phyloP scores from a whole-genome alignment of 306 rosid species.

The Rubus parviflorus region DNA sequence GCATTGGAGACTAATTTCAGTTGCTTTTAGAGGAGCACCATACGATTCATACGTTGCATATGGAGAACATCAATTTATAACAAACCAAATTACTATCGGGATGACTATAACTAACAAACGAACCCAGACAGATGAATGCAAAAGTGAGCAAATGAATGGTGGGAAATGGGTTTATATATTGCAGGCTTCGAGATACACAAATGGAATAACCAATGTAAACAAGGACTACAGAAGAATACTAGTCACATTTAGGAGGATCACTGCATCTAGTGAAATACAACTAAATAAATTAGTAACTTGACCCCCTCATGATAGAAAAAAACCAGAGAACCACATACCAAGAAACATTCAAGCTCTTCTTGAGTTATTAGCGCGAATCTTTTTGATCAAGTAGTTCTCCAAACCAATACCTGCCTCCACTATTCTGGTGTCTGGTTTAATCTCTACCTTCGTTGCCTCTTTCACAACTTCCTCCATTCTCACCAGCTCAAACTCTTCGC shows the following conservation, averaged over 20 bases:
- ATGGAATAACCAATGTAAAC: not conserved
- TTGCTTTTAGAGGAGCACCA: not conserved
- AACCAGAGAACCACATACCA: not conserved
- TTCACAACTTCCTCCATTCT: conserved; percentile 38
- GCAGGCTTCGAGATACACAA: not conserved
- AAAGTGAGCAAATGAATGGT: not conserved
- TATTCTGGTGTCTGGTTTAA: conserved; percentile 50
- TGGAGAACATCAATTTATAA: not conserved
- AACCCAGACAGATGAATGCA: not conserved
- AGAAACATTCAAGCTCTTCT: conserved; percentile 22
- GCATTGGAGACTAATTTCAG: not conserved
- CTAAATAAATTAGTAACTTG: not conserved
- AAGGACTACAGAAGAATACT: not conserved
- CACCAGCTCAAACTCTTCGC: conserved; percentile 53
- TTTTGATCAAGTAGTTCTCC: conserved; percentile 63
- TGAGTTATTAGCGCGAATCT: conserved; percentile 38
- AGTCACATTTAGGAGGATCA: not conserved
- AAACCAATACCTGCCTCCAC: conserved; percentile 64
- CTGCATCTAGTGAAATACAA: not conserved
- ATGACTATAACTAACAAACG: not conserved
- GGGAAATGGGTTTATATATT: not conserved
- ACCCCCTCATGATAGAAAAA: not conserved
- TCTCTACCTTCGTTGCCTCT: conserved; percentile 51
- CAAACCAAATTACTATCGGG: not conserved
- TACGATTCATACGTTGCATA: not conserved